Conservation (phyloP, 139 green algal genomes). For the Tetradesmus lagerheimii region DNA sequence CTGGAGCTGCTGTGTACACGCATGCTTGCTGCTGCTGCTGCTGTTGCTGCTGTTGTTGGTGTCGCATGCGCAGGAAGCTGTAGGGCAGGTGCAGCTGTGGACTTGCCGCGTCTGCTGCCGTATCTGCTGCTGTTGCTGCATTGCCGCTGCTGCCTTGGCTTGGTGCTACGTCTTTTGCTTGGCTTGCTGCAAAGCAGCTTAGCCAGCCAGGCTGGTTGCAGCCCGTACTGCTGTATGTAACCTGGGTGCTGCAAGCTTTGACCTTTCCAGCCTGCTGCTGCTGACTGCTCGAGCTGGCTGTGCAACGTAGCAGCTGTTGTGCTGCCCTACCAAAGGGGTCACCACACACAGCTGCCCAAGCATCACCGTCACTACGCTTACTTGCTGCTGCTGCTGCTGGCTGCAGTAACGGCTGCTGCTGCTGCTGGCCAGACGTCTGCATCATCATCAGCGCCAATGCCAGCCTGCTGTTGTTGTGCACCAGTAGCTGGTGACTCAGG, state of each 20-base stretch:
- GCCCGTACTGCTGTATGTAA: not conserved
- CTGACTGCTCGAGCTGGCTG: not conserved
- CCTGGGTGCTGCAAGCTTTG: too few relatives aligned
- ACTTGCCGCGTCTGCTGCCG: conserved; percentile 20
- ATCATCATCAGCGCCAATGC: conserved; percentile 14
- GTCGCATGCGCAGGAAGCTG: not conserved
- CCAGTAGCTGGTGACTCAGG: conserved; percentile 27
- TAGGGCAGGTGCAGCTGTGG: not conserved
- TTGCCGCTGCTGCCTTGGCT: not conserved
- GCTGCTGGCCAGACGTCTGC: not conserved
- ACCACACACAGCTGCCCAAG: not conserved
- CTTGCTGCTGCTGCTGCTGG: not conserved
- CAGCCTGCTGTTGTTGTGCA: conserved; percentile 31
- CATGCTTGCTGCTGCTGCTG: not conserved
- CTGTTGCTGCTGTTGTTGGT: not conserved
- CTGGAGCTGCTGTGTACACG: not conserved
- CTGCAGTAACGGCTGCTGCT: conserved; percentile 29
- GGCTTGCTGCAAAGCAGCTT: not conserved
- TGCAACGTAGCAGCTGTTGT: conserved; percentile 16
- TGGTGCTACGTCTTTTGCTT: not conserved
- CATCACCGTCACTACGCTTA: not conserved
- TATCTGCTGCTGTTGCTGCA: not conserved
- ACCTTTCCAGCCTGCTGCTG: conserved; percentile 3
- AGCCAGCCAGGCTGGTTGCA: not conserved
- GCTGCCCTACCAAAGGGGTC: conserved; percentile 5